phyloP scores from a whole-genome alignment of 2,329 filamentous ascomycete species.

The Xylariaceae sp. region DNA sequence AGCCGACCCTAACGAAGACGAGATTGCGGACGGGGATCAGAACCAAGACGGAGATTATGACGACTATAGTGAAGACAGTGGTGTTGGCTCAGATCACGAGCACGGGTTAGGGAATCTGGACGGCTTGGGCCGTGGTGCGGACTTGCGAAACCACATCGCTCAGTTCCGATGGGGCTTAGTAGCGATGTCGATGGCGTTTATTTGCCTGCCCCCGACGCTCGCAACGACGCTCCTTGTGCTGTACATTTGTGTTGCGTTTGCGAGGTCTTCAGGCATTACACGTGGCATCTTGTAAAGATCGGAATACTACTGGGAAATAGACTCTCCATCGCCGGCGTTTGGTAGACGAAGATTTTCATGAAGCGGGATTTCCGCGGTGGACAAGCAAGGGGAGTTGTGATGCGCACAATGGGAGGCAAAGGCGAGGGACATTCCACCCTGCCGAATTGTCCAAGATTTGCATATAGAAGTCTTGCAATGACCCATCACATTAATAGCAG shows the following conservation, averaged over 20 bases:
- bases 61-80: conserved; percentile 31
- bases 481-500: neutral
- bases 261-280: conserved; percentile 27
- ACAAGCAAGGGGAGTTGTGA: conserved; percentile 5
- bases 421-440: neutral
- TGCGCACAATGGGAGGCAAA: conserved; percentile 6
- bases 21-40: conserved; percentile 31
- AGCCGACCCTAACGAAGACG: conserved; percentile 31
- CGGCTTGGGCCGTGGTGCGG: conserved; percentile 13
- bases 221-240: conserved; percentile 30
- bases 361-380: conserved; percentile 10
- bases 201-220: conserved; percentile 30
- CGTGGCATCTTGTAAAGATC: conserved; percentile 27
- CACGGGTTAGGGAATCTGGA: conserved; percentile 13
- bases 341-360: conserved; percentile 20
- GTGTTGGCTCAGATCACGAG: conserved; percentile 14
- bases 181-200: conserved; percentile 27
- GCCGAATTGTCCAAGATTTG: conserved; percentile 10
- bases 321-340: conserved; percentile 29
- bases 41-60: conserved; percentile 30
- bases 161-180: conserved; percentile 30
- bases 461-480: conserved; percentile 14
- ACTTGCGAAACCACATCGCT: conserved; percentile 25
- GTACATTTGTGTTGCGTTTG: conserved; percentile 31
- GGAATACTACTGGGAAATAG: conserved; percentile 24